A percentile compares a stretch with the other conserved stretches of the same genome.
phyloP scores from a whole-genome alignment of 1,284 basidiomycete genomes.

The Cryptococcus deneoformans region DNA sequence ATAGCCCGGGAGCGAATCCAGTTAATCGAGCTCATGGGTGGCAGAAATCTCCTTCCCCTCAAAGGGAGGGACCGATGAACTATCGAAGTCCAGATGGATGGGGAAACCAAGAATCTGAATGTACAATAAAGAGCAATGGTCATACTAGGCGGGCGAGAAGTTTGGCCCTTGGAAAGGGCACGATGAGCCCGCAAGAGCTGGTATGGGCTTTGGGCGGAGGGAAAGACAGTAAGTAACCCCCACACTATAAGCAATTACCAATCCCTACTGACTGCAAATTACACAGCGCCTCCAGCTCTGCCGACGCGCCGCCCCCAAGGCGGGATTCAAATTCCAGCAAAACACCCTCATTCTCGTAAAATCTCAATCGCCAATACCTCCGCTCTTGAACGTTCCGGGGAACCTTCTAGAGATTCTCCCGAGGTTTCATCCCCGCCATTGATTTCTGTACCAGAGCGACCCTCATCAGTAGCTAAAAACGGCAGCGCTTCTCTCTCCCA shows the following conservation, averaged over 20 bases:
- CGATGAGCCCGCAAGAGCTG: conserved; percentile 44
- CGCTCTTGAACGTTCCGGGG: conserved; percentile 11
- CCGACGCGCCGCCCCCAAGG: conserved; percentile 25
- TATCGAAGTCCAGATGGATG: conserved; percentile 33
- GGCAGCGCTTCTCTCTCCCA: too few relatives aligned
- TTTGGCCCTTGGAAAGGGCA: conserved; percentile 37
- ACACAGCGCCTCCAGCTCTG: conserved; percentile 28
- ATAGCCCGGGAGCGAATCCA: conserved; percentile 31
- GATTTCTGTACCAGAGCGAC: conserved; percentile 7
- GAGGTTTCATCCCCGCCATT: not conserved
- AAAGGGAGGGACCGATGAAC: conserved; percentile 13
- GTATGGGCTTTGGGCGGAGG: conserved; percentile 40
- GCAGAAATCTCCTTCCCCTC: conserved; percentile 14
- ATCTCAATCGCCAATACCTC: conserved; percentile 27
- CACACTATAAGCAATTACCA: not conserved
- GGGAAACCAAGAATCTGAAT: conserved; percentile 15
- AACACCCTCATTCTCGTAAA: conserved; percentile 47
- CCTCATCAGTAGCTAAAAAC: not conserved
- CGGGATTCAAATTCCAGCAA: conserved; percentile 23
- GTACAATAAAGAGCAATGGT: conserved; percentile 7
- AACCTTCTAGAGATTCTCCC: too few relatives aligned
- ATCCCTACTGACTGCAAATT: not conserved
- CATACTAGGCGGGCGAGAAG: conserved; percentile 33
- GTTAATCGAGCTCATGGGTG: conserved; percentile 26
- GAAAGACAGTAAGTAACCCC: conserved; percentile 13